phyloP scores from a whole-genome alignment of 2,329 filamentous ascomycete genomes.

The Aspergillus proliferans region DNA sequence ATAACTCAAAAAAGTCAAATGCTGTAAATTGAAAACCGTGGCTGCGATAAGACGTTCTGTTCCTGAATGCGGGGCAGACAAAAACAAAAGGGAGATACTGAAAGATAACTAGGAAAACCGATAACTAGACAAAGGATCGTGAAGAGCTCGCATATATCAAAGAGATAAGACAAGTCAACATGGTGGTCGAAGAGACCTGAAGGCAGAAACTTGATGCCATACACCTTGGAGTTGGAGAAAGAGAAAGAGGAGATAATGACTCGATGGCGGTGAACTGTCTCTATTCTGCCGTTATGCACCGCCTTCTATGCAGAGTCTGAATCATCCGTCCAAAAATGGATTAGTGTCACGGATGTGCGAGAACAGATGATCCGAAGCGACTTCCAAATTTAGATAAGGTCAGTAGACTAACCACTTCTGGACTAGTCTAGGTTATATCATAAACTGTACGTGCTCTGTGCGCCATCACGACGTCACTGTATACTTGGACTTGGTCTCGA shows the following conservation, averaged over 20 bases:
- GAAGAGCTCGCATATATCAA: conserved; percentile 1
- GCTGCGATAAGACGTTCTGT: background rate
- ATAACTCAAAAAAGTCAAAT: background rate
- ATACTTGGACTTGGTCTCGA: background rate
- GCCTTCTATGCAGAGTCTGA: conserved; percentile 1
- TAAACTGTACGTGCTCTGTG: background rate
- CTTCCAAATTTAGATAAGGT: background rate
- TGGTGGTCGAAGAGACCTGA: conserved; percentile 13
- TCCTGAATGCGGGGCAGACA: conserved; percentile 4
- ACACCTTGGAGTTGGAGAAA: conserved; percentile 7
- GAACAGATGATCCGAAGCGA: conserved; percentile 7
- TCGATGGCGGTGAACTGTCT: conserved; percentile 14
- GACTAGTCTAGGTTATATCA: background rate
- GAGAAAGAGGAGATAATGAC: conserved; percentile 5
- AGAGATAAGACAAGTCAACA: conserved; percentile 12
- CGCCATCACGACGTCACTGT: background rate
- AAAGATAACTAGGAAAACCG: background rate
- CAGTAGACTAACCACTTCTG: background rate
- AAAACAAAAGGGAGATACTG: background rate
- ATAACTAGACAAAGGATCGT: conserved; percentile 3
- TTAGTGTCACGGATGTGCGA: background rate
- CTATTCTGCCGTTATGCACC: conserved; percentile 3
- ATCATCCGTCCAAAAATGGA: background rate
- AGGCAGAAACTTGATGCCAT: conserved; percentile 5
- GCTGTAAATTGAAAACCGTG: background rate